Evolutionary conservation across 2,329 filamentous ascomycete genomes (phyloP).

Genomic region (Lithohypha guttulata): DNA sequence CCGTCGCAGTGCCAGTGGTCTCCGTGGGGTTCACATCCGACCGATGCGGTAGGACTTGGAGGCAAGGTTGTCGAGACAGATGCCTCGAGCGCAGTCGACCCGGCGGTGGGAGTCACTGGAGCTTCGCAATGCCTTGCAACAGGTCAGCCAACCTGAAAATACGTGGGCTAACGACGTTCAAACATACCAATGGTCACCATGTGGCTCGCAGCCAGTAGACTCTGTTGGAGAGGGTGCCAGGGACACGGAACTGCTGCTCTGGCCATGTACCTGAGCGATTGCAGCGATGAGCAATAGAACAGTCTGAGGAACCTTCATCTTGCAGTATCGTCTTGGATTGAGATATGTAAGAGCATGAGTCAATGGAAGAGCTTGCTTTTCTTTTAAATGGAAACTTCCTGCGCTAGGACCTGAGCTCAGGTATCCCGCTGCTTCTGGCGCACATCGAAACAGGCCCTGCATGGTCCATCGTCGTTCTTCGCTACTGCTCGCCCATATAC

Average conservation of each 20-base stretch:
- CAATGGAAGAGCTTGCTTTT: too few species aligned
- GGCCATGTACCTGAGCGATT: background rate
- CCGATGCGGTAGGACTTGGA: slow-evolving; percentile 17
- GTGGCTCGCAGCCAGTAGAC: slow-evolving; percentile 22
- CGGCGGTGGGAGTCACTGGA: slow-evolving; percentile 15
- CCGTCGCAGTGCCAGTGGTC: slow-evolving; percentile 23
- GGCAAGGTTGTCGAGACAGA: background rate
- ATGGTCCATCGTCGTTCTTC: too few species aligned
- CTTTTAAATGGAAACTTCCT: background rate
- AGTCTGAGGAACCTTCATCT: background rate
- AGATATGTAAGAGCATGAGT: too few species aligned
- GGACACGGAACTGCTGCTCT: background rate
- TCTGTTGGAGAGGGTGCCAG: slow-evolving; percentile 24
- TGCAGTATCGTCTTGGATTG: background rate
- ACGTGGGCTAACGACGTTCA: background rate
- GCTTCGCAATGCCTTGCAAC: slow-evolving; percentile 25
- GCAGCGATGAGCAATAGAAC: background rate
- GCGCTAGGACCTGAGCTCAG: background rate
- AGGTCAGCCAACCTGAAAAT: background rate
- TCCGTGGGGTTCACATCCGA: slow-evolving; percentile 17
- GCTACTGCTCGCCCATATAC: background rate
- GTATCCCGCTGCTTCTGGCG: background rate
- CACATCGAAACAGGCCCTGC: background rate
- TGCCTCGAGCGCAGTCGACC: background rate
- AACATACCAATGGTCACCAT: slow-evolving; percentile 24